Conservation (phyloP, 768 basidiomycete genomes). For the Kwoniella shandongensis region DNA sequence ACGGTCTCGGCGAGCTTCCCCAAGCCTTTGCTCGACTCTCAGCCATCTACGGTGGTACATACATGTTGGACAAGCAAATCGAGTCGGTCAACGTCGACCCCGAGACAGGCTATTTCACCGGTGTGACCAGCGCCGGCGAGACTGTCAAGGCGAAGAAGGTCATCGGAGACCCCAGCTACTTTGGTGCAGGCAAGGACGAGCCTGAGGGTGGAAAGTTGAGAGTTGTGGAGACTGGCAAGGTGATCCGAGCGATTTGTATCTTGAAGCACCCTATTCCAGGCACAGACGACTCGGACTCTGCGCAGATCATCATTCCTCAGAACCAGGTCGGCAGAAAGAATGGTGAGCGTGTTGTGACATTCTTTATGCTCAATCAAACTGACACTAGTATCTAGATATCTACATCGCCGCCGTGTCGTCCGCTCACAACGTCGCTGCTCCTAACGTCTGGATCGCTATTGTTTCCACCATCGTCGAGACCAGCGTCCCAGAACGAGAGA, state of each 20-base stretch:
- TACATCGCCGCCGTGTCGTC: slow-evolving; percentile 97
- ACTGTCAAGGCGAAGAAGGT: slow-evolving; percentile 96
- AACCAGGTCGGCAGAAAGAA: slow-evolving; percentile 92
- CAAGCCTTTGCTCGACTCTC: slow-evolving; percentile 97
- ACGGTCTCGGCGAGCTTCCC: slow-evolving; percentile 97
- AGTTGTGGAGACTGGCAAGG: slow-evolving; percentile 89
- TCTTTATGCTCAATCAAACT: slow-evolving; percentile 12
- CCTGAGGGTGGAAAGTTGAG: slow-evolving; percentile 74
- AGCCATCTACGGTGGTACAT: slow-evolving; percentile 98
- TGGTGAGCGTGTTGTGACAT: slow-evolving; percentile 60
- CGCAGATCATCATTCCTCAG: slow-evolving; percentile 97
- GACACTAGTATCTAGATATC: slow-evolving; percentile 66
- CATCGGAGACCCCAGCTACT: slow-evolving; percentile 97
- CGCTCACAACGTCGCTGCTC: slow-evolving; percentile 95
- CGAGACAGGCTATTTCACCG: slow-evolving; percentile 79
- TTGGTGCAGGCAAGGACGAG: slow-evolving; percentile 68
- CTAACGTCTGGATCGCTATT: slow-evolving; percentile 92
- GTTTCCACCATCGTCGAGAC: slow-evolving; percentile 99
- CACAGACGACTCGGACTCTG: slow-evolving; percentile 90
- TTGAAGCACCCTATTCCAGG: slow-evolving; percentile 97
- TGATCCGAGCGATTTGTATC: slow-evolving; percentile 94
- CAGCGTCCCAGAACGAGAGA: slow-evolving; percentile 83
- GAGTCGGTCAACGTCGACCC: slow-evolving; percentile 83
- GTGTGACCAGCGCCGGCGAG: slow-evolving; percentile 84
- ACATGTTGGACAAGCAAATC: slow-evolving; percentile 97